A percentile compares a stretch with the other conserved stretches of the same genome.
Evolutionary conservation across 768 basidiomycete genomes (phyloP).

Genomic region (Polyporus arcularius): DNA sequence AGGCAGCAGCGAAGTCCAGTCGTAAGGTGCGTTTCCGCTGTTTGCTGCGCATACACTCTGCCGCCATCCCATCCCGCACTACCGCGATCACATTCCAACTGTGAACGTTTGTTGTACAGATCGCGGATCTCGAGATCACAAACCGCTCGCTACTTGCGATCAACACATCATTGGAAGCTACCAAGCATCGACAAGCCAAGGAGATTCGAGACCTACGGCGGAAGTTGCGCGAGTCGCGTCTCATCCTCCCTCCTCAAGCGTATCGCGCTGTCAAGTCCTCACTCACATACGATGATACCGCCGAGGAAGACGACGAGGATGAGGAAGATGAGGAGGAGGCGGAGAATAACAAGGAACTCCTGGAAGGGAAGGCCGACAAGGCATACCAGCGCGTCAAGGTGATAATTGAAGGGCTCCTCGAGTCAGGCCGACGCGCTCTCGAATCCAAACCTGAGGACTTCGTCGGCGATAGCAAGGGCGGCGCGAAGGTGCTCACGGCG

Average conservation of each 20-base stretch:
- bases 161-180: conserved; percentile 78
- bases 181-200: conserved; percentile 76
- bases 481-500: conserved; percentile 69
- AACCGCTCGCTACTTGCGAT: conserved; percentile 85
- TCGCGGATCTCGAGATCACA: conserved; percentile 90
- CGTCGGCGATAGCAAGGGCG: conserved; percentile 39
- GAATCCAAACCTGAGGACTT: conserved; percentile 58
- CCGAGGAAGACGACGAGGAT: conserved; percentile 45
- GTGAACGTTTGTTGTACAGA: conserved; percentile 45
- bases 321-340: conserved; percentile 43
- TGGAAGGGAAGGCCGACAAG: conserved; percentile 47
- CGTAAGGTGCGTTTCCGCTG: conserved; percentile 60
- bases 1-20: conserved; percentile 79
- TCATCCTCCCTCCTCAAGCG: conserved; percentile 69
- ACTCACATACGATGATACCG: conserved; percentile 42
- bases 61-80: neutral
- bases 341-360: conserved; percentile 39
- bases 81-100: neutral
- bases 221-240: conserved; percentile 78
- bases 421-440: conserved; percentile 61
- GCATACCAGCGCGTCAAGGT: conserved; percentile 62
- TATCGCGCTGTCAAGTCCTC: conserved; percentile 60
- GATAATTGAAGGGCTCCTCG: conserved; percentile 64
- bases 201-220: conserved; percentile 86
- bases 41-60: neutral